Base-by-base conservation (phyloP, 108 stramenopile genomes). In the Cyclotella atomus region DNA sequence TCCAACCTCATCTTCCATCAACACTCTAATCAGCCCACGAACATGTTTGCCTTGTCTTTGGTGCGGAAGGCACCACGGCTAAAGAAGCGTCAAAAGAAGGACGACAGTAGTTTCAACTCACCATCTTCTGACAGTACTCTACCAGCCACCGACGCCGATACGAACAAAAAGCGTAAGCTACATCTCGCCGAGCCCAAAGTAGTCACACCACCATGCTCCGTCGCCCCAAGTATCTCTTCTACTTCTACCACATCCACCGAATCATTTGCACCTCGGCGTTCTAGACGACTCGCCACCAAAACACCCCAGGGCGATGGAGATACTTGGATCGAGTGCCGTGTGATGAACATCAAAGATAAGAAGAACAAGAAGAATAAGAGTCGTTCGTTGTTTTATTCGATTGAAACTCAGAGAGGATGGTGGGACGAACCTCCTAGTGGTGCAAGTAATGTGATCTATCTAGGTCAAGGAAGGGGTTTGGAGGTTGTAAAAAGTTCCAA, bases 371-470 rank as follows among this genome's bases (percentile, higher is more conserved):
- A 15, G 20, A 16, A 14, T 12, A 69, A 41, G 29, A 21, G 36
- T 14, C 34, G 68, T 0, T 69, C 68, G 38, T 56, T 69, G 33
- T 69, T 69, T 41, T 69, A 56, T 69, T 56, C 53, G 19, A 56
- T 69, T 35, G 35, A 69, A 33, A 69, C 36, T 20, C 52, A 43
- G 34, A 21, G 25, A 27, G 56, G 56, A 59, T 34, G 32, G 20
- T 69, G 68, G 68, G 68, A 69, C 20, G 68, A 69, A 34, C 68
- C 68, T 12, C 68, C 68, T 1, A 21, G 54, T 19, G 68, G 68
- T 16, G 68, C 68, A 14, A 69, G 68, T 41, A 57, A 56, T 25
- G 34, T 69, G 5, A 41, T 69, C 17, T 69, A 69, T 57, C 25
- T 69, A 14, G 47, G 53, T n/a, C 29, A 65, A 29, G 46, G 64